These are phyloP conservation scores for Prosopis cineraria DNA, from an alignment of 306 rosid genomes.

Conservation along the genomic window DNA sequence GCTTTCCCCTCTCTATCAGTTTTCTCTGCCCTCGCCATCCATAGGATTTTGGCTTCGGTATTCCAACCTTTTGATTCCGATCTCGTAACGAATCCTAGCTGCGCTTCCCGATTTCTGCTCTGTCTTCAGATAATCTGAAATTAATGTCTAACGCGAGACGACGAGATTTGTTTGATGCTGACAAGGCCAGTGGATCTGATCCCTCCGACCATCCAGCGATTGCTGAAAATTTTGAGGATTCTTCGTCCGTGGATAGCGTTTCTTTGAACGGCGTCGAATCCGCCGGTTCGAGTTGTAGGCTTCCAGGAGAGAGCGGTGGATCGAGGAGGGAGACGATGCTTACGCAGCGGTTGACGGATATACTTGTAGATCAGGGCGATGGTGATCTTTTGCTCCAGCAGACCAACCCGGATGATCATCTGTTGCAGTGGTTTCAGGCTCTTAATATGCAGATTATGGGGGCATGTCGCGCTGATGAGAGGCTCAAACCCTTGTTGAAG, in stretches of 20 bases:
- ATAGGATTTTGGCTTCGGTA: slow-evolving; percentile 2
- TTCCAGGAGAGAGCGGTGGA: slow-evolving; percentile 36
- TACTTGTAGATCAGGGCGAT: slow-evolving; percentile 69
- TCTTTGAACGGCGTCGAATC: slow-evolving; percentile 44
- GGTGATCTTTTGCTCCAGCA: slow-evolving; percentile 90
- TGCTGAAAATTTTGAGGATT: slow-evolving; percentile 52
- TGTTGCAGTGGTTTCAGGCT: slow-evolving; percentile 88
- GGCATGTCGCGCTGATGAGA: slow-evolving; percentile 91
- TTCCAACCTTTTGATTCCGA: slow-evolving; percentile 22
- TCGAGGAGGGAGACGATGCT: slow-evolving; percentile 61
- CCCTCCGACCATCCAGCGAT: slow-evolving; percentile 36
- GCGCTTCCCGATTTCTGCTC: slow-evolving; percentile 21
- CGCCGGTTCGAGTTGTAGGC: slow-evolving; percentile 31
- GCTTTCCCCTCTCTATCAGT: background rate
- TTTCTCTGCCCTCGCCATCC: slow-evolving; percentile 27
- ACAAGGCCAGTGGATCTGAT: slow-evolving; percentile 35
- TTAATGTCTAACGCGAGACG: slow-evolving; percentile 56
- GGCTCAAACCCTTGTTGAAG: slow-evolving; percentile 91
- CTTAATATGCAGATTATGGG: slow-evolving; percentile 91
- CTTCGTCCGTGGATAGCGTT: slow-evolving; percentile 38
- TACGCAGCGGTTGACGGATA: slow-evolving; percentile 76
- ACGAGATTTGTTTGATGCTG: slow-evolving; percentile 44
- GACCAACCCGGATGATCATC: slow-evolving; percentile 63
- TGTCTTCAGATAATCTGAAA: slow-evolving; percentile 3
- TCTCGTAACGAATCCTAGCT: slow-evolving; percentile 15